Conservation (phyloP, 2,329 filamentous ascomycete species). For the Alternaria arbusti region DNA sequence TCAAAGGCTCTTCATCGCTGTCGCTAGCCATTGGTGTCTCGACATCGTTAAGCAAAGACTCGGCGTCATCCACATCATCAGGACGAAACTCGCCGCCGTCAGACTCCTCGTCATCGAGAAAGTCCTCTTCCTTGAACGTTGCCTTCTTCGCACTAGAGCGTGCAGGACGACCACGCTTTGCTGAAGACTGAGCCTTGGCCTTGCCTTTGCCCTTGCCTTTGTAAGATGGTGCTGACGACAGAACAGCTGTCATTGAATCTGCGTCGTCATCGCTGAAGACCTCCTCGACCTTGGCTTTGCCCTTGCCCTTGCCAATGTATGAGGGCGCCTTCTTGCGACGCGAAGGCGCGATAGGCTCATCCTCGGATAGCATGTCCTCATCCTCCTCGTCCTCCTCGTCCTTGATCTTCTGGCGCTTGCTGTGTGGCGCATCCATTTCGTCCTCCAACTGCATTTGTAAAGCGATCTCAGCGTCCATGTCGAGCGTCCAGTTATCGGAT, state of each 20-base stretch:
- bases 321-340: conserved; percentile 10
- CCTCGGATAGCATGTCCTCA: conserved; percentile 38
- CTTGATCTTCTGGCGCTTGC: conserved; percentile 47
- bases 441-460: conserved; percentile 62
- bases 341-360: conserved; percentile 13
- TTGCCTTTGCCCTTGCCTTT: conserved; percentile 36
- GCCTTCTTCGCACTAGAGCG: conserved; percentile 29
- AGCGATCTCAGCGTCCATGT: conserved; percentile 62
- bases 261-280: conserved; percentile 10
- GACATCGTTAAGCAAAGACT: conserved; percentile 23
- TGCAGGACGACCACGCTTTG: conserved; percentile 23
- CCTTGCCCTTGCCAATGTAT: conserved; percentile 27
- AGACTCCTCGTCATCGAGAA: conserved; percentile 27
- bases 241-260: conserved; percentile 8
- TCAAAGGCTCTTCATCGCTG: conserved; percentile 37
- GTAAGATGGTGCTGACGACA: conserved; percentile 14
- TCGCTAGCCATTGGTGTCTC: conserved; percentile 29
- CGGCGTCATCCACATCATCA: conserved; percentile 34
- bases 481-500: conserved; percentile 40
- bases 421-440: conserved; percentile 53
- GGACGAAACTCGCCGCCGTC: conserved; percentile 39
- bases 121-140: conserved; percentile 21
- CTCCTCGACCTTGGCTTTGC: conserved; percentile 18
- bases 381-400: conserved; percentile 26
- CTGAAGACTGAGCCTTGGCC: conserved; percentile 11